phyloP scores from a whole-genome alignment of 2,329 filamentous ascomycete genomes.

The Fusarium decemcellulare region DNA sequence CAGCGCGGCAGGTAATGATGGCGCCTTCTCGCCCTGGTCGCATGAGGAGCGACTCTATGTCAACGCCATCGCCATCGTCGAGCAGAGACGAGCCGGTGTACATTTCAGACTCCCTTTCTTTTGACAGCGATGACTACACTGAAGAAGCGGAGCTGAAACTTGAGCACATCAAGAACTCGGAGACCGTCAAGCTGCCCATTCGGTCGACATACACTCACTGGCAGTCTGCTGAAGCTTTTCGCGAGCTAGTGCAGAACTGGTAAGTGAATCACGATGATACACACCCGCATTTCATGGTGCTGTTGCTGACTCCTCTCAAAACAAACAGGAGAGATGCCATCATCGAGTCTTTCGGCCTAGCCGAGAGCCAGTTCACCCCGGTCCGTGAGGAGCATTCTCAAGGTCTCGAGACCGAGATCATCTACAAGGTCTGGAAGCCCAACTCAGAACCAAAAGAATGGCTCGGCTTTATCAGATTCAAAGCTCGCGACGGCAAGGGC shows the following conservation, averaged over 20 bases:
- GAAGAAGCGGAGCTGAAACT: neutral
- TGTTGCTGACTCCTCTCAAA: too few relatives aligned
- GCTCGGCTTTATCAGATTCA: slow-evolving; percentile 51
- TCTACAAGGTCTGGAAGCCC: slow-evolving; percentile 42
- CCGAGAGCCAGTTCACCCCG: slow-evolving; percentile 41
- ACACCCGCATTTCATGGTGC: too few relatives aligned
- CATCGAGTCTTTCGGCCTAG: slow-evolving; percentile 42
- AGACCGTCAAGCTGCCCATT: neutral
- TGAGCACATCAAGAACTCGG: neutral
- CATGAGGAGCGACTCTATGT: neutral
- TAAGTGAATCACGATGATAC: too few relatives aligned
- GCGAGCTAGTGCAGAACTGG: slow-evolving; percentile 53
- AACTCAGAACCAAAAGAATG: slow-evolving; percentile 24
- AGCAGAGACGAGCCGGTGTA: neutral
- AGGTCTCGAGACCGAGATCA: slow-evolving; percentile 39
- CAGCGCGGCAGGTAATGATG: too few relatives aligned
- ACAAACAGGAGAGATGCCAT: slow-evolving; percentile 48
- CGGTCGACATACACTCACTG: slow-evolving; percentile 28
- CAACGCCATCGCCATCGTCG: neutral
- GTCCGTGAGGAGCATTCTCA: slow-evolving; percentile 29
- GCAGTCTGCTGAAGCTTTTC: slow-evolving; percentile 46
- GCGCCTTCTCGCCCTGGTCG: too few relatives aligned
- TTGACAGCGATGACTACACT: neutral
- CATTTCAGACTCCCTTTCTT: neutral
- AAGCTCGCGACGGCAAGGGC: slow-evolving; percentile 35